Evolutionary conservation across 805 yeast species (phyloP).

Genomic region (Nakazawaea pomicola): DNA sequence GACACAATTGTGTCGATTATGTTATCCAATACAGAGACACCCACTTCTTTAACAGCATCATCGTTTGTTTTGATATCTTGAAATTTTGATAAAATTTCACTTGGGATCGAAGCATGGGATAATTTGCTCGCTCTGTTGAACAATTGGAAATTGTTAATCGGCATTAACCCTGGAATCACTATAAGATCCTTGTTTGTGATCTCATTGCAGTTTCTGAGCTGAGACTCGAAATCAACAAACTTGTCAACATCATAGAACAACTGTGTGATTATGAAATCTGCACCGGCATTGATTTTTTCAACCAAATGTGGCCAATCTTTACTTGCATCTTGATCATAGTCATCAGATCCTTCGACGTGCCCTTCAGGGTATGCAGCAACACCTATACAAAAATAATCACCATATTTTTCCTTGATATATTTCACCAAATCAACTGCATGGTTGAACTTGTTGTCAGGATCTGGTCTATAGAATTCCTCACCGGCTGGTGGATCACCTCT

Average conservation of each 20-base stretch:
- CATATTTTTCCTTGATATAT: slow-evolving; percentile 67
- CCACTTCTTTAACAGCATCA: slow-evolving; percentile 73
- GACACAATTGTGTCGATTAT: slow-evolving; percentile 54
- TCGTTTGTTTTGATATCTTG: slow-evolving; percentile 65
- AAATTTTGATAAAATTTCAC: slow-evolving; percentile 43
- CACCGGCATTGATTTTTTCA: slow-evolving; percentile 90
- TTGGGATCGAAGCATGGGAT: slow-evolving; percentile 82
- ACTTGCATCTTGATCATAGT: slow-evolving; percentile 54
- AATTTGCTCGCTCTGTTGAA: slow-evolving; percentile 86
- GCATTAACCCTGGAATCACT: slow-evolving; percentile 86
- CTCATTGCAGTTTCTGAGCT: slow-evolving; percentile 22
- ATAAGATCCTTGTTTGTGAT: slow-evolving; percentile 35
- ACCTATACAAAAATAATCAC: slow-evolving; percentile 85
- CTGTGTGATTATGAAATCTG: slow-evolving; percentile 90
- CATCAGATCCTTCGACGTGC: slow-evolving; percentile 82
- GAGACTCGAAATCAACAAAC: slow-evolving; percentile 59
- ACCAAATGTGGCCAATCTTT: slow-evolving; percentile 75
- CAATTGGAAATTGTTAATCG: slow-evolving; percentile 76
- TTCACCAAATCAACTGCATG: slow-evolving; percentile 83
- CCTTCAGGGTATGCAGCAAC: slow-evolving; percentile 99
- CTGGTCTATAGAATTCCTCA: slow-evolving; percentile 48
- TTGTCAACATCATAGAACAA: slow-evolving; percentile 83
- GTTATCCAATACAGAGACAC: slow-evolving; percentile 67
- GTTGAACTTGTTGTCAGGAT: slow-evolving; percentile 46
- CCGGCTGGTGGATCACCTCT: slow-evolving; percentile 87